Evolutionary conservation across 768 basidiomycete genomes (phyloP).

Genomic region (Leccinum aurantiacum): DNA sequence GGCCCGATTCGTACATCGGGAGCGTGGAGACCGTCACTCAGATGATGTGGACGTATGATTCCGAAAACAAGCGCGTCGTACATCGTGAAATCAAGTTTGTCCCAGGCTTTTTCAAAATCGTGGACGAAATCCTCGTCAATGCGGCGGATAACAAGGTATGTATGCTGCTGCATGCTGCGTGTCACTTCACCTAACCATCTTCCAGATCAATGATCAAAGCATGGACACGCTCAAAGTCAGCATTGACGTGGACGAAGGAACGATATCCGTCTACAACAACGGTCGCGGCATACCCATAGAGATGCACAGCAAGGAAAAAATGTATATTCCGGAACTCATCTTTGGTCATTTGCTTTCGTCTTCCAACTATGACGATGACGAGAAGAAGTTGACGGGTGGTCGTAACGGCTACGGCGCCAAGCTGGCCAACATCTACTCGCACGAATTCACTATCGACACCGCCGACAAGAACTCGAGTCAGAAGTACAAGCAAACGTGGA

Average conservation of each 20-base stretch:
- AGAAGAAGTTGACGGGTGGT: slow-evolving; percentile 98
- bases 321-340: slow-evolving; percentile 96
- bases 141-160: slow-evolving; percentile 98
- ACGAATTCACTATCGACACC: slow-evolving; percentile 93
- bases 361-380: slow-evolving; percentile 97
- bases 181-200: not conserved
- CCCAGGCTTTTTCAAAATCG: slow-evolving; percentile 98
- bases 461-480: slow-evolving; percentile 82
- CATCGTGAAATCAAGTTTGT: slow-evolving; percentile 85
- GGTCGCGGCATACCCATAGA: slow-evolving; percentile 96
- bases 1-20: slow-evolving; percentile 95
- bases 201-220: slow-evolving; percentile 82
- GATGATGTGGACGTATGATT: slow-evolving; percentile 92
- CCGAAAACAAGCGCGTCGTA: slow-evolving; percentile 79
- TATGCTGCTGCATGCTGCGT: slow-evolving; percentile 1
- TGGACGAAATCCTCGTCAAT: slow-evolving; percentile 98
- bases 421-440: slow-evolving; percentile 96
- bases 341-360: slow-evolving; percentile 94
- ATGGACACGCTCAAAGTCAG: slow-evolving; percentile 93
- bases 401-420: slow-evolving; percentile 99
- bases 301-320: slow-evolving; percentile 88
- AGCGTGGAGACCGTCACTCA: slow-evolving; percentile 89
- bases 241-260: slow-evolving; percentile 79
- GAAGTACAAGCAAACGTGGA: slow-evolving; percentile 96
- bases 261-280: slow-evolving; percentile 94